Percentiles rank a stretch among this genome's conserved stretches.
Conservation (phyloP, 352 stramenopile species). For the Pseudoperonospora humuli region DNA sequence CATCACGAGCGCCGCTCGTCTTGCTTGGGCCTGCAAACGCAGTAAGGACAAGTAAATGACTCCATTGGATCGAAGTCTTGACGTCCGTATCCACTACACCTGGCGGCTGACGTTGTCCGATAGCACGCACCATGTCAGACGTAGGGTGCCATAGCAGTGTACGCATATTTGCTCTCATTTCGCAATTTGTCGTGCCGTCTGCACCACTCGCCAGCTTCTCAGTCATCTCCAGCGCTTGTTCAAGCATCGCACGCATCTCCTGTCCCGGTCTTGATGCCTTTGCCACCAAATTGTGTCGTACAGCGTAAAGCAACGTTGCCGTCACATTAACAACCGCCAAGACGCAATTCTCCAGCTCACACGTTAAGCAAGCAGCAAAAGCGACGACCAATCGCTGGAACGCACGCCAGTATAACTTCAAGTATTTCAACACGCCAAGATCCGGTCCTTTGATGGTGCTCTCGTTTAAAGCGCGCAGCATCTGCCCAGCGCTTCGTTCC, state of each 20-base stretch:
- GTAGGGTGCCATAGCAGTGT: slow-evolving; percentile 34
- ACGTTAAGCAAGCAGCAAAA: slow-evolving; percentile 20
- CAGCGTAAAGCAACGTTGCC: slow-evolving; percentile 23
- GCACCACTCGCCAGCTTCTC: slow-evolving; percentile 17
- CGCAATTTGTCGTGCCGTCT: slow-evolving; percentile 1
- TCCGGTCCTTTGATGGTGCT: background rate
- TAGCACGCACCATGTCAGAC: slow-evolving; percentile 33
- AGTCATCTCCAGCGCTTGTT: slow-evolving; percentile 28
- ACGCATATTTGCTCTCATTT: slow-evolving; percentile 8
- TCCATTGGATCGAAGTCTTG: slow-evolving; percentile 25
- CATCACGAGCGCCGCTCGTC: background rate
- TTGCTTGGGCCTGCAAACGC: slow-evolving; percentile 16
- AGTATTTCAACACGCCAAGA: slow-evolving; percentile 27
- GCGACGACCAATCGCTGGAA: slow-evolving; percentile 47
- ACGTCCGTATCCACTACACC: slow-evolving; percentile 1
- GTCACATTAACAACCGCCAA: slow-evolving; percentile 34
- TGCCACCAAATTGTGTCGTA: slow-evolving; percentile 1
- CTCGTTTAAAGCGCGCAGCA: slow-evolving; percentile 9
- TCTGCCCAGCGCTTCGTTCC: slow-evolving; percentile 17
- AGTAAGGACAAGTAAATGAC: slow-evolving; percentile 32
- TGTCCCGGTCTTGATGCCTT: slow-evolving; percentile 13
- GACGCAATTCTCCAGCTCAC: slow-evolving; percentile 35
- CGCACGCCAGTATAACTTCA: slow-evolving; percentile 49
- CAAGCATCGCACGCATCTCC: slow-evolving; percentile 24
- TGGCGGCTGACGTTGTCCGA: slow-evolving; percentile 25